phyloP scores from a whole-genome alignment of 441 rosid genomes.

The Pelargonium cotyledonis region DNA sequence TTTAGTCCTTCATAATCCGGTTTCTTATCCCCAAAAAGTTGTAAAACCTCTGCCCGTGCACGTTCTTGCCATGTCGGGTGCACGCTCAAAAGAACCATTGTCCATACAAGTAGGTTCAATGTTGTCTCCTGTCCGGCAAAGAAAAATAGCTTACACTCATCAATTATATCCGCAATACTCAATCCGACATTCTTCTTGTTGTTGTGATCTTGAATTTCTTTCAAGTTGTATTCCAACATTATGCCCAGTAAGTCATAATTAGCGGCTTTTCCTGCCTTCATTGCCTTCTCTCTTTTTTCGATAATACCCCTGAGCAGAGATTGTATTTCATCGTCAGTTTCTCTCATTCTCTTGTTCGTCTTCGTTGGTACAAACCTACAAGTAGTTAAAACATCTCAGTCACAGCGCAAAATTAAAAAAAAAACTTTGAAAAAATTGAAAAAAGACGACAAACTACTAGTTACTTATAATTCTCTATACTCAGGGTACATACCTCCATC shows the following conservation, averaged over 20 bases:
- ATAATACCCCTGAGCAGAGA: neutral
- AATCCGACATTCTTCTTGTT: neutral
- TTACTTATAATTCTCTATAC: too few relatives aligned
- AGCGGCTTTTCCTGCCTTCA: neutral
- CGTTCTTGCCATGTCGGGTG: constrained; percentile 16
- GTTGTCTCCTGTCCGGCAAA: neutral
- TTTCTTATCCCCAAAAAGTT: constrained; percentile 9
- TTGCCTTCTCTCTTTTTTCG: neutral
- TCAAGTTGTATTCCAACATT: neutral
- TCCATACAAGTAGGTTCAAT: too few relatives aligned
- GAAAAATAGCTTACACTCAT: neutral
- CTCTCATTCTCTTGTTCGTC: constrained; percentile 20
- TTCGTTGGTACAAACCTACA: constrained; percentile 24
- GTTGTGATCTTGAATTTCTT: neutral
- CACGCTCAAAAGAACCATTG: neutral
- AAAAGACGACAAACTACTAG: too few relatives aligned
- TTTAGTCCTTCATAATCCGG: constrained; percentile 13
- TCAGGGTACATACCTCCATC: constrained; percentile 43
- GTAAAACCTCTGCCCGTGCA: constrained; percentile 12
- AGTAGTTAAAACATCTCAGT: too few relatives aligned
- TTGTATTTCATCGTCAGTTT: constrained; percentile 18
- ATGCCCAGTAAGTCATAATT: neutral
- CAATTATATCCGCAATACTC: neutral
- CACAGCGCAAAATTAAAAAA: too few relatives aligned
- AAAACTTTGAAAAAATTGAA: too few relatives aligned